These are phyloP conservation scores for Ambrosiella cleistominuta DNA, from an alignment of 2,329 filamentous ascomycete species.

Conservation along the genomic window DNA sequence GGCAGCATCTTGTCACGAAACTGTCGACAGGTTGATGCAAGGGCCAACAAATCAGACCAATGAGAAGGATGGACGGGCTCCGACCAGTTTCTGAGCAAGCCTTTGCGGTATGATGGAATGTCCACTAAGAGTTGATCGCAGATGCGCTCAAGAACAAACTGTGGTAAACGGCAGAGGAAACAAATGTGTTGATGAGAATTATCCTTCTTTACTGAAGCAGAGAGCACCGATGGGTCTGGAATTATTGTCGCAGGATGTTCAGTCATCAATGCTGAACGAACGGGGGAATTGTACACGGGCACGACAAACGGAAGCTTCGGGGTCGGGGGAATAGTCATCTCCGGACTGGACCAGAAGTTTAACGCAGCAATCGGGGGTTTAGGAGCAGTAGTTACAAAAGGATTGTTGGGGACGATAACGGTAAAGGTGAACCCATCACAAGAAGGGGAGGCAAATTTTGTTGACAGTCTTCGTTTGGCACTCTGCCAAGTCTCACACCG, in stretches of 20 bases:
- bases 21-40: constrained; percentile 6
- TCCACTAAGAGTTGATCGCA: background rate
- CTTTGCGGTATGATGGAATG: background rate
- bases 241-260: too few relatives aligned
- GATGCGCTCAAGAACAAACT: background rate
- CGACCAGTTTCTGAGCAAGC: background rate
- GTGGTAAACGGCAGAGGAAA: background rate
- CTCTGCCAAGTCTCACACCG: too few relatives aligned
- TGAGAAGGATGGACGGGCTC: background rate
- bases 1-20: constrained; percentile 1
- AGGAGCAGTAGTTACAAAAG: background rate
- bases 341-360: too few relatives aligned
- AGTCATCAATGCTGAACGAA: too few relatives aligned
- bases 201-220: too few relatives aligned
- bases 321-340: too few relatives aligned
- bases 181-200: too few relatives aligned
- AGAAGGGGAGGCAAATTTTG: background rate
- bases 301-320: too few relatives aligned
- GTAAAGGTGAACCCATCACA: constrained; percentile 1
- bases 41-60: constrained; percentile 5
- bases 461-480: background rate
- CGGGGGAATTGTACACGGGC: too few relatives aligned
- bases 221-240: too few relatives aligned
- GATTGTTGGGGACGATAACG: constrained; percentile 1
- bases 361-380: too few relatives aligned